Base-by-base conservation (phyloP, 2,329 filamentous ascomycete genomes). In the Coniella vitis region DNA sequence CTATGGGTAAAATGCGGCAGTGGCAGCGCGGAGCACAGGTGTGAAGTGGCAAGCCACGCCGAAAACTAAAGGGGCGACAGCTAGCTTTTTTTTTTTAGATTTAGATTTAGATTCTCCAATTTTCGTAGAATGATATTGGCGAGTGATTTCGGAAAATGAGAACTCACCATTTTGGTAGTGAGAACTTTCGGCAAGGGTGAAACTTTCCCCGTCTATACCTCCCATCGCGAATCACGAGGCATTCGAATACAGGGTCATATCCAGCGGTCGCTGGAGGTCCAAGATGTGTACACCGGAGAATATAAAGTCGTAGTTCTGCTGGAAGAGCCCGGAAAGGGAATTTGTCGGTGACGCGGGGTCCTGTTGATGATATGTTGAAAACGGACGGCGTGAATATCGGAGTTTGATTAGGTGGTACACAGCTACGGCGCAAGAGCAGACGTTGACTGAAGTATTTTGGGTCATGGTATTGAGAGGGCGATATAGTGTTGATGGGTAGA, bases 1-100 rank as follows among this genome's bases (percentile, higher is more conserved):
- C 34, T n/a, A 20, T 38, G 13, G 47, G 47, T 8, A 39, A n/a
- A 7, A 44, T 32, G 7, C 47, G 40, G 36, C 47, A 44, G 12
- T 16, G 17, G 40, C 47, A 49, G 7, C 29, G 16, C 22, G 40
- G 25, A 16, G 9, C 3, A 17, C 40, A 20, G n/a, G 25, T 25
- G 14, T 17, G 39, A 12, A 8, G 17, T 38, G 22, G 14, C 16
- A 7, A 10, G n/a, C 14, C 22, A 25, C 21, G 39, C 7, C 3
- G 14, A 41, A 3, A 16, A 7, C 8, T 29, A 10, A 17, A 29
- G 14, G 38, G n/a, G 39, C 39, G 21, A n/a, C 10, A 20, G 17
- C 40, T 42, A 7, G n/a, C n/a, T n/a, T n/a, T n/a, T n/a, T n/a
- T n/a, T n/a, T n/a, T n/a, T n/a, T 32, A 31, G 21, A 8, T 13